These are phyloP conservation scores for Delphinella strobiligena DNA, from an alignment of 2,329 filamentous ascomycete species.

Conservation along the genomic window DNA sequence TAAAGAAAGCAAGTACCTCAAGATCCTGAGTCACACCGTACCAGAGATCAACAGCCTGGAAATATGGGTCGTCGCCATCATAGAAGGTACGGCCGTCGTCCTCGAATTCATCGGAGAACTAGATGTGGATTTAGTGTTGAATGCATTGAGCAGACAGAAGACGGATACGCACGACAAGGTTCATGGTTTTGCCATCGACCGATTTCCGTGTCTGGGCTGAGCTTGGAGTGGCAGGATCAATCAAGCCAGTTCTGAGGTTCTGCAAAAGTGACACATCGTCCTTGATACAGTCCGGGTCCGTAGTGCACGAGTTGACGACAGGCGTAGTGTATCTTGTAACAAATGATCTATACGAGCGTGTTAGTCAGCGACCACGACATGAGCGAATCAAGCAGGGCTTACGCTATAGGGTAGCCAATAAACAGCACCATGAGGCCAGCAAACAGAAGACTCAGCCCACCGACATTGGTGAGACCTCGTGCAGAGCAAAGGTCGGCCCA, in stretches of 20 bases:
- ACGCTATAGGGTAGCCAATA: conserved; percentile 59
- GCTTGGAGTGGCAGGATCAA: conserved; percentile 56
- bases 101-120: conserved; percentile 65
- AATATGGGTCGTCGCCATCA: conserved; percentile 57
- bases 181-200: conserved; percentile 47
- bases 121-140: conserved; percentile 2
- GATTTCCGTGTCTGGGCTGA: conserved; percentile 44
- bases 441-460: conserved; percentile 47
- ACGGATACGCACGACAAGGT: conserved; percentile 44
- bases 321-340: conserved; percentile 33
- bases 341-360: conserved; percentile 44
- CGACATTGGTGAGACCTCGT: conserved; percentile 52
- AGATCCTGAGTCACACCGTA: conserved; percentile 60
- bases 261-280: conserved; percentile 39
- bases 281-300: conserved; percentile 36
- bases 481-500: conserved; percentile 52
- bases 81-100: conserved; percentile 56
- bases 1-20: conserved; percentile 36
- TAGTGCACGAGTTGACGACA: conserved; percentile 24
- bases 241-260: conserved; percentile 48
- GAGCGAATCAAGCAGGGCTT: conserved; percentile 20
- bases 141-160: background rate
- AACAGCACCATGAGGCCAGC: conserved; percentile 53
- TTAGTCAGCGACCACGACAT: too few relatives aligned
- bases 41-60: conserved; percentile 57